Base-by-base conservation (phyloP, 1,139 yeast species). In the Scheffersomyces stambukii region DNA sequence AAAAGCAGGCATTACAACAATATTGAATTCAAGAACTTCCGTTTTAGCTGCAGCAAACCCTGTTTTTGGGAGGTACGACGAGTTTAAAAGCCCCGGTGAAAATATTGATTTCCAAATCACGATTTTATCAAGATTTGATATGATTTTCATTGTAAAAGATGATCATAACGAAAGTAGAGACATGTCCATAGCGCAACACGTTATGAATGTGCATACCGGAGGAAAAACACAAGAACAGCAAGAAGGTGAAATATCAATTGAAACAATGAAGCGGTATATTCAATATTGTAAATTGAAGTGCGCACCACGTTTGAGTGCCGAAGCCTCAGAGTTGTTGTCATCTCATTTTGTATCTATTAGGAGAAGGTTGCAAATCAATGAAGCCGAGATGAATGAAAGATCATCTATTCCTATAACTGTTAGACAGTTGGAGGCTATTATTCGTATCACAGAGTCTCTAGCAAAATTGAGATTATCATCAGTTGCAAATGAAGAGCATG, bases 31-130 rank as follows among this genome's bases (percentile, higher is more conserved):
- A 2, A 74, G 99, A 61, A 91, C 98, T 1, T 81, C 95, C 22
- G 98, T 93, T 1, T 66, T 93, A 29, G 98, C 98, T 0, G 98
- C 98, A 15, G 98, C 98, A 5, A 93, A 93, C 57, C 99, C 99
- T 6, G 79, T 88, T 18, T 91, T 83, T 54, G 99, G 99, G 37
- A 74, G 97, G 43, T 91, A 91, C 54, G 97, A 91, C 55, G 97
- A 91, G 41, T 75, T 84, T 69, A 89, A 88, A 58, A 80, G 94
- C 25, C 96, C 98, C 1, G 98, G 98, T 39, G 98, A 91, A 52
- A 93, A 91, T 50, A 91, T 91, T 46, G 99, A 91, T 57, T 91
- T 91, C 65, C 98, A 91, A 60, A 85, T 95, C 3, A 91, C 99
- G 3, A 84, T 91, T 57, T 70, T 91, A 58, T 91, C 98, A 5